These are phyloP conservation scores for Kuraishia capsulata DNA, from an alignment of 805 yeast genomes.

Conservation along the genomic window DNA sequence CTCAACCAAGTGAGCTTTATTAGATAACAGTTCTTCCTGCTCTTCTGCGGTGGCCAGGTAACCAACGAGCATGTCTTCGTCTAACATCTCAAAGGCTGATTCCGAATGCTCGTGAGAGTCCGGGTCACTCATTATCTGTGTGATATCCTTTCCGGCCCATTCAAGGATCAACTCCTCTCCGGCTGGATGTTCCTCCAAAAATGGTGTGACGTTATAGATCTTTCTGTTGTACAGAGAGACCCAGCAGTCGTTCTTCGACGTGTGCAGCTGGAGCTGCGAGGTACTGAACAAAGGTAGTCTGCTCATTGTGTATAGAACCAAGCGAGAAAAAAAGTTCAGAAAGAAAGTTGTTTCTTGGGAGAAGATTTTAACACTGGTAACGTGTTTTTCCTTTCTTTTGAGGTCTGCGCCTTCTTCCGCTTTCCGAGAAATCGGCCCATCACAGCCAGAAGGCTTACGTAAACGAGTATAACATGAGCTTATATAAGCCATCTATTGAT, in stretches of 20 bases:
- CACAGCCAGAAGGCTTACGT: too few species aligned
- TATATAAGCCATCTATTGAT: too few species aligned
- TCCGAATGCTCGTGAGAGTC: conserved; percentile 74
- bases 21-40: conserved; percentile 58
- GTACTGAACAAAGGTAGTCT: conserved; percentile 52
- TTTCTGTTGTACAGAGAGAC: conserved; percentile 73
- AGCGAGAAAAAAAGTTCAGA: neutral
- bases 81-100: conserved; percentile 80
- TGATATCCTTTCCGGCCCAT: conserved; percentile 53
- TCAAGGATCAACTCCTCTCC: conserved; percentile 51
- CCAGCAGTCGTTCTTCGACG: conserved; percentile 54
- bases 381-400: neutral
- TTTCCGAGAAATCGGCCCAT: too few species aligned
- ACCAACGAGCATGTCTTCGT: conserved; percentile 77
- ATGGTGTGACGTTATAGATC: conserved; percentile 74
- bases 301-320: too few species aligned
- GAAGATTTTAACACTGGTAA: too few species aligned
- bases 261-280: conserved; percentile 44
- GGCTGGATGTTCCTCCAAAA: conserved; percentile 66
- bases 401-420: neutral
- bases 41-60: conserved; percentile 76
- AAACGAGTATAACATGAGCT: too few species aligned
- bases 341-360: neutral
- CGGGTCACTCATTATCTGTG: conserved; percentile 68
- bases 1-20: conserved; percentile 50